Evolutionary conservation across 2,329 filamentous ascomycete genomes (phyloP), one percentile per base, ranked within the genome.

Genomic region (Paramyrothecium sp.): DNA sequence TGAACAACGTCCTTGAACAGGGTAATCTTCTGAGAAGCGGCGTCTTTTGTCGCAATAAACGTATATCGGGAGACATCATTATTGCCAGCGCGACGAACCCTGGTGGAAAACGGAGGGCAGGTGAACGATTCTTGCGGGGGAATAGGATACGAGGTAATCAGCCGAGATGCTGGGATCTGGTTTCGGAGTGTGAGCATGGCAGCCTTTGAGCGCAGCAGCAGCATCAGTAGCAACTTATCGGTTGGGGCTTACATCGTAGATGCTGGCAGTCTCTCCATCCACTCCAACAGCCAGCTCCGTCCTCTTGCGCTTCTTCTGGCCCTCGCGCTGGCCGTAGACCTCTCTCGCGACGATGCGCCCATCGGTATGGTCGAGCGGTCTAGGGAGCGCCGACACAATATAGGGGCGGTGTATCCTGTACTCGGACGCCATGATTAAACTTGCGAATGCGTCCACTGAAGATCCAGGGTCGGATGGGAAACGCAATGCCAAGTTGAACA

Each of bases 91-190:
- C 75, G 75, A 63, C 83, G 79, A 60, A 79, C 75, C 62, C 84
- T 78, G 47, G 87, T 69, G 17, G 86, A 89, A 69, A 78, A 81
- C 20, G 85, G 81, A 10, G 85, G 71, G 70, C 86, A 88, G 55
- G 84, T 84, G 68, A 89, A 87, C 54, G 78, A 79, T 54, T 86
- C 82, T 69, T 88, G 84, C 2, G 86, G 87, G 23, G 86, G 83
- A 59, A 89, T 81, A 21, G 86, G 85, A 68, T 89, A 89, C 2
- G 86, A 89, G 7, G 86, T 88, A 64, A 89, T 80, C 60, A 88
- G 75, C 59, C 82, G 79, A 7, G 85, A 83, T 3, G 84, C 81
- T 3, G 85, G 79, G 50, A 88, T 78, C 86, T 89, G 61, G 13
- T 7, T 4, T 7, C 13, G 7, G 38, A 44, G 38, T 12, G 51